phyloP scores from a whole-genome alignment of 2,329 filamentous ascomycete species.

The Ilyonectria robusta region DNA sequence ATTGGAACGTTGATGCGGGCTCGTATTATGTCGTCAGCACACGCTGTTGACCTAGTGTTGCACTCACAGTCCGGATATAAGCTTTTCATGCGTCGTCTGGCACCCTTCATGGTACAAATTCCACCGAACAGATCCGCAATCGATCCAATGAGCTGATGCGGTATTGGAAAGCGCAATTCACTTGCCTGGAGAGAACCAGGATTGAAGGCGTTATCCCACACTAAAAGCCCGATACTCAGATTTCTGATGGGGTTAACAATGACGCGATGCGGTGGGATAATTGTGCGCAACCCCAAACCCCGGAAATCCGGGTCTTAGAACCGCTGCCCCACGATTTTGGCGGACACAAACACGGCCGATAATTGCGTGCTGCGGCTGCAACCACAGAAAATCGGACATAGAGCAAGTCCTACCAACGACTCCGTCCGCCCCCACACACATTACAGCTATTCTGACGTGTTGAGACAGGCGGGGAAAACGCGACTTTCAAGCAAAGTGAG shows the following conservation, averaged over 20 bases:
- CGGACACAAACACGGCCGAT: constrained; percentile 19
- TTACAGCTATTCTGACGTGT: neutral
- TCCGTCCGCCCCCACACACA: neutral
- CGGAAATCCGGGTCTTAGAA: constrained; percentile 7
- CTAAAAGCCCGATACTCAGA: neutral
- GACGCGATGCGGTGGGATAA: constrained; percentile 39
- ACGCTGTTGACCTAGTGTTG: neutral
- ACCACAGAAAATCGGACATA: neutral
- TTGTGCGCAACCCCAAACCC: constrained; percentile 28
- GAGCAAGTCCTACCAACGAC: constrained; percentile 1
- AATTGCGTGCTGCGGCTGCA: constrained; percentile 34
- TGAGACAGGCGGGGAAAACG: constrained; percentile 5
- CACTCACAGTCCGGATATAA: neutral
- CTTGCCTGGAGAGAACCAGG: neutral
- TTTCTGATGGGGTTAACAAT: constrained; percentile 30
- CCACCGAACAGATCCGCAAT: neutral
- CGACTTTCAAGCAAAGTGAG: constrained; percentile 10
- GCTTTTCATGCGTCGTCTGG: neutral
- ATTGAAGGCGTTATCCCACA: constrained; percentile 16
- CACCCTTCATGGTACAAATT: neutral
- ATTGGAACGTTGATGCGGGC: neutral
- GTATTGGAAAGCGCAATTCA: neutral
- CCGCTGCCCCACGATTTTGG: constrained; percentile 16
- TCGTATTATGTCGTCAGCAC: neutral
- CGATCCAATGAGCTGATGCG: neutral